Percentiles rank a stretch among this genome's conserved stretches.
These are phyloP conservation scores for Taxillus chinensis DNA, from an alignment of 164 flowering plant genomes.

Conservation along the genomic window DNA sequence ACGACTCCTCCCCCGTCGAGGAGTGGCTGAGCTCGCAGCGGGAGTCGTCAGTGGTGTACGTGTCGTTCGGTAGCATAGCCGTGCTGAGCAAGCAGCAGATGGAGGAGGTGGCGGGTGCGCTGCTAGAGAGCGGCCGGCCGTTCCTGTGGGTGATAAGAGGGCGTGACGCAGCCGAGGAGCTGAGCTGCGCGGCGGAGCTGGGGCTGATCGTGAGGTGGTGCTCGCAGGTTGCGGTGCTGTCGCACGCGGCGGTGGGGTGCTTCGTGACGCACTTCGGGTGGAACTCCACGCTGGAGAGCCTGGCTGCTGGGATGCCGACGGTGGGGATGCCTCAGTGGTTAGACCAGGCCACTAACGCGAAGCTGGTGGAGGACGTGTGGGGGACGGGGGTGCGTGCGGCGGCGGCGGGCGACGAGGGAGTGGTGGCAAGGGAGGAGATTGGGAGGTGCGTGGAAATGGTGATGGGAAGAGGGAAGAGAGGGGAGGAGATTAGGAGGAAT, in stretches of 20 bases:
- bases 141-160: slow-evolving; percentile 27
- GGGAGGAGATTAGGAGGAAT: slow-evolving; percentile 26
- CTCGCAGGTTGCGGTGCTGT: slow-evolving; percentile 41
- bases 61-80: slow-evolving; percentile 29
- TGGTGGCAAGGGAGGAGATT: slow-evolving; percentile 35
- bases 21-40: slow-evolving; percentile 24
- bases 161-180: background rate
- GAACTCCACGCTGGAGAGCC: slow-evolving; percentile 54
- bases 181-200: slow-evolving; percentile 3
- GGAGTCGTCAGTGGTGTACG: slow-evolving; percentile 27
- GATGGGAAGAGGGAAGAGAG: slow-evolving; percentile 31
- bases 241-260: slow-evolving; percentile 42
- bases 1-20: slow-evolving; percentile 25
- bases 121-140: slow-evolving; percentile 4
- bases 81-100: slow-evolving; percentile 10
- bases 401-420: slow-evolving; percentile 11
- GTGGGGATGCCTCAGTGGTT: slow-evolving; percentile 43
- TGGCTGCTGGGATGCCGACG: slow-evolving; percentile 44
- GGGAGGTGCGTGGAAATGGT: slow-evolving; percentile 39
- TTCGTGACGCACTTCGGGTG: slow-evolving; percentile 69
- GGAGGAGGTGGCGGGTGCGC: slow-evolving; percentile 16
- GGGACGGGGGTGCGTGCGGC: slow-evolving; percentile 31
- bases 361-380: slow-evolving; percentile 54
- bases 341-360: slow-evolving; percentile 54
- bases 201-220: slow-evolving; percentile 47